Evolutionary conservation across 2,329 filamentous ascomycete species (phyloP).

Genomic region (Zymoseptoria brevis): DNA sequence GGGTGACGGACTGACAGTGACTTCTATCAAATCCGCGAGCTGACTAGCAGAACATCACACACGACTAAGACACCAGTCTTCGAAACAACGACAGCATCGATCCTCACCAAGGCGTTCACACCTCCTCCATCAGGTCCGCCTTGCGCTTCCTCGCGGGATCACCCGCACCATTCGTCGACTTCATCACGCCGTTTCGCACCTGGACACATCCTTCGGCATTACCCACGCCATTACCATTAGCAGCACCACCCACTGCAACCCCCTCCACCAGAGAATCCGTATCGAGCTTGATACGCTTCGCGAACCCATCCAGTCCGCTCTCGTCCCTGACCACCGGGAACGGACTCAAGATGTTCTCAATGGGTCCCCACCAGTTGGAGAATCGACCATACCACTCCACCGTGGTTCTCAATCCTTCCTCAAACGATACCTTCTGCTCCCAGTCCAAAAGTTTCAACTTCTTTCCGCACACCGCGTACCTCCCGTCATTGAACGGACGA

Average conservation of each 20-base stretch:
- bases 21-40: neutral
- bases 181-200: neutral
- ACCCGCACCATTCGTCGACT: neutral
- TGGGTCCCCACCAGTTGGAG: slow-evolving; percentile 65
- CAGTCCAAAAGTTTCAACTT: slow-evolving; percentile 62
- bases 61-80: neutral
- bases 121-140: slow-evolving; percentile 16
- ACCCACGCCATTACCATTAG: neutral
- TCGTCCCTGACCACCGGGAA: slow-evolving; percentile 39
- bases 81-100: neutral
- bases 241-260: neutral
- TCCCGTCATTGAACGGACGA: slow-evolving; percentile 68
- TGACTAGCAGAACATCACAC: neutral
- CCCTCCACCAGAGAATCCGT: neutral
- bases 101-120: slow-evolving; percentile 1
- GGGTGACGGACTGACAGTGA: neutral
- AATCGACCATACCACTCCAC: slow-evolving; percentile 63
- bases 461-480: slow-evolving; percentile 63
- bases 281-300: neutral
- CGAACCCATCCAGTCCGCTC: slow-evolving; percentile 4
- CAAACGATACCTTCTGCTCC: slow-evolving; percentile 59
- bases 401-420: slow-evolving; percentile 54
- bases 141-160: slow-evolving; percentile 17
- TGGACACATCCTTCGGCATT: neutral
- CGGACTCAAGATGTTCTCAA: slow-evolving; percentile 59